phyloP scores from a whole-genome alignment of 139 green algal species.

The Chlorella sp. region DNA sequence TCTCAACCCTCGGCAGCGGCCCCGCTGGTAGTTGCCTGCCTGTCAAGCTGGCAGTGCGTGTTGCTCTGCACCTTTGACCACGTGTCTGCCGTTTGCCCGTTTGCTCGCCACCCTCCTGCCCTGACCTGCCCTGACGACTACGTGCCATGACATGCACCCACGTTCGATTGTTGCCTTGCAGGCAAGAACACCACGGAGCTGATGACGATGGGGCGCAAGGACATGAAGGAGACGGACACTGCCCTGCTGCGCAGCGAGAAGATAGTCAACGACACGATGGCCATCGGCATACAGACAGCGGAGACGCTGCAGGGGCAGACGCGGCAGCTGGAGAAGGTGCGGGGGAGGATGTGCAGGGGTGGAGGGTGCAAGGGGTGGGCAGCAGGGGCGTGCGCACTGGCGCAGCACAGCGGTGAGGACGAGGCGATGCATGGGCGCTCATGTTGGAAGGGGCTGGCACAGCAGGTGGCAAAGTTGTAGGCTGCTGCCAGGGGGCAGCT shows the following conservation, averaged over 20 bases:
- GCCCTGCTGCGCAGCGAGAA: constrained; percentile 70
- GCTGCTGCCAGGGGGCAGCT: too few species aligned
- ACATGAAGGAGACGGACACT: constrained; percentile 80
- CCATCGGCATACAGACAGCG: constrained; percentile 84
- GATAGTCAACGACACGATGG: constrained; percentile 80
- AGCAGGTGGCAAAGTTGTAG: background rate
- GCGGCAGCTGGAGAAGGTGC: constrained; percentile 78
- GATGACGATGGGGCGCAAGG: constrained; percentile 73
- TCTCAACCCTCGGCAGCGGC: too few species aligned
- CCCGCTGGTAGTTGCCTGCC: too few species aligned
- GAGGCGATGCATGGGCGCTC: too few species aligned
- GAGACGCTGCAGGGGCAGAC: constrained; percentile 81
- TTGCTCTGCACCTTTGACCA: too few species aligned
- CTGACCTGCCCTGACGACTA: background rate
- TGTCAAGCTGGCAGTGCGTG: too few species aligned
- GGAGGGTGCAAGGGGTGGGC: background rate
- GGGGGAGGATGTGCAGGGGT: background rate
- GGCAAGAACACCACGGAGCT: constrained; percentile 81
- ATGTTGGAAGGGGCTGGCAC: background rate
- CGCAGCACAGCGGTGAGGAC: background rate
- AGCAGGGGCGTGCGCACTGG: too few species aligned
- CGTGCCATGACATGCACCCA: too few species aligned
- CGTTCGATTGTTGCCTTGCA: constrained; percentile 44
- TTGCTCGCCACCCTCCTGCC: too few species aligned
- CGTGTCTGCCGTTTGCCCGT: background rate